phyloP scores from a whole-genome alignment of 257 asterid species.

The Craterostigma plantagineum region DNA sequence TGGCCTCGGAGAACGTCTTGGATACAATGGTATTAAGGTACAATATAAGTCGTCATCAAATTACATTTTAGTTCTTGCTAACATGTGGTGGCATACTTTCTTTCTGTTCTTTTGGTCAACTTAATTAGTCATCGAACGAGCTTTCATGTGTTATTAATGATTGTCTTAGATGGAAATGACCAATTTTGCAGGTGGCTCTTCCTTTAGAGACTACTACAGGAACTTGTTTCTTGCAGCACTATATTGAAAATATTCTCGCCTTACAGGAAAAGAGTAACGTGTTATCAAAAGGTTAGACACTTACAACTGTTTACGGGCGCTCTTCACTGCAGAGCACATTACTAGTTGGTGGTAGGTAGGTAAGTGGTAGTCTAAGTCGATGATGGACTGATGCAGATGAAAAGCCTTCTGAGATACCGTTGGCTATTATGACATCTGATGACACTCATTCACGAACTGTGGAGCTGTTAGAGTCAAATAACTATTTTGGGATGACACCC shows the following conservation, averaged over 20 bases:
- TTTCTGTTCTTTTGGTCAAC: constrained; percentile 9
- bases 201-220: constrained; percentile 75
- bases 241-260: constrained; percentile 85
- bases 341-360: too few relatives aligned
- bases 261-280: constrained; percentile 69
- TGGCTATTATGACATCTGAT: constrained; percentile 94
- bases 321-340: too few relatives aligned
- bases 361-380: too few relatives aligned
- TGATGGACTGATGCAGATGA: constrained; percentile 20
- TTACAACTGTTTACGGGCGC: neutral
- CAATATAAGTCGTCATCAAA: too few relatives aligned
- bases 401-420: constrained; percentile 59
- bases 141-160: neutral
- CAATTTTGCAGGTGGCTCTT: constrained; percentile 66
- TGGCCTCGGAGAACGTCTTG: constrained; percentile 99
- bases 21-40: constrained; percentile 90
- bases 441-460: constrained; percentile 74
- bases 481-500: constrained; percentile 89
- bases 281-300: constrained; percentile 46
- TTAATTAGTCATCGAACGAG: neutral
- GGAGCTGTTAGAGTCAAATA: constrained; percentile 53
- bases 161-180: constrained; percentile 6
- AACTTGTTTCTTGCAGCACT: constrained; percentile 79
- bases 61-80: too few relatives aligned
- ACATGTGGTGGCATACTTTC: too few relatives aligned